Percentiles rank a stretch among this genome's conserved stretches.
phyloP scores from a whole-genome alignment of 2,329 filamentous ascomycete species.

The Botryotinia calthae region DNA sequence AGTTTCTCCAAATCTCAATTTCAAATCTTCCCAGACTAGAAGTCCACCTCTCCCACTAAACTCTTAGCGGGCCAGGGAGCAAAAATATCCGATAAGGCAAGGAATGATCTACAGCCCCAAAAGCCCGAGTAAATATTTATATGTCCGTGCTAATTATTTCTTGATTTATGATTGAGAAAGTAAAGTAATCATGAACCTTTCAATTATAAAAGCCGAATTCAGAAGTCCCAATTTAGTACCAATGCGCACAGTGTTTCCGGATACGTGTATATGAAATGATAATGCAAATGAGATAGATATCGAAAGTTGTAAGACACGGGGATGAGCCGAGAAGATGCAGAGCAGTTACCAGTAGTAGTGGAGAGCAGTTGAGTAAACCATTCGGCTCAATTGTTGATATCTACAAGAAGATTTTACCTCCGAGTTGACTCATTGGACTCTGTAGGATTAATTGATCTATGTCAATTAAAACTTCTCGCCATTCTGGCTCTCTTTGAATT shows the following conservation, averaged over 20 bases:
- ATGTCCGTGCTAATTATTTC: not conserved
- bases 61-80: not conserved
- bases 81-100: constrained; percentile 4
- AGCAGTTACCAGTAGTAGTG: not conserved
- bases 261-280: not conserved
- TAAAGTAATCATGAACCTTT: not conserved
- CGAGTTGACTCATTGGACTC: not conserved
- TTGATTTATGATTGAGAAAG: not conserved
- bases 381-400: not conserved
- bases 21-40: not conserved
- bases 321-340: not conserved
- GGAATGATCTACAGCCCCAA: not conserved
- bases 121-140: not conserved
- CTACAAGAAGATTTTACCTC: not conserved
- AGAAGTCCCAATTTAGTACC: not conserved
- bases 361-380: not conserved
- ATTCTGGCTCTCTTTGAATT: not conserved
- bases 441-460: not conserved
- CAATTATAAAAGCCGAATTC: not conserved
- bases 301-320: not conserved
- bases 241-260: not conserved
- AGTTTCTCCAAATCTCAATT: not conserved
- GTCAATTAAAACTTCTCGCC: not conserved
- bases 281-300: not conserved
- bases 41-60: not conserved